Evolutionary conservation across 768 basidiomycete species (phyloP).

Genomic region (Exsudoporus frostii): DNA sequence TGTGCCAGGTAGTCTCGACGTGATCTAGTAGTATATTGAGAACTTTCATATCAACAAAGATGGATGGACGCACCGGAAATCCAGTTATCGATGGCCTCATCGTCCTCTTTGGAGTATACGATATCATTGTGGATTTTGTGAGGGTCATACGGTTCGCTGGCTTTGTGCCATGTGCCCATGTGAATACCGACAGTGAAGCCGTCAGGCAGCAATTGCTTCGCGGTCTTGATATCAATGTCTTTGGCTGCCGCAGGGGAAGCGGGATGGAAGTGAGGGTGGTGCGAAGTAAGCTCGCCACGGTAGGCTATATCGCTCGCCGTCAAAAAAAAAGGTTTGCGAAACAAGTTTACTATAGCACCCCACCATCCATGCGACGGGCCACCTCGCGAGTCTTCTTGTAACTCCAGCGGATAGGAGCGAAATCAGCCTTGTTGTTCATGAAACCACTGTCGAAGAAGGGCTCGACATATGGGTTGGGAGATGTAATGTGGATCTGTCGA

Average conservation of each 20-base stretch:
- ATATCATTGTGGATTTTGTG: slow-evolving; percentile 61
- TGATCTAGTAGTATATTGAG: slow-evolving; percentile 37
- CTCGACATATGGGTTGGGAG: slow-evolving; percentile 57
- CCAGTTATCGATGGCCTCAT: slow-evolving; percentile 72
- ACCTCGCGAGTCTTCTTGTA: slow-evolving; percentile 76
- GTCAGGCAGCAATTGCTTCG: slow-evolving; percentile 57
- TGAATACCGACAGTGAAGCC: slow-evolving; percentile 67
- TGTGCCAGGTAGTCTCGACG: slow-evolving; percentile 79
- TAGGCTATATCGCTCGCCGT: slow-evolving; percentile 40
- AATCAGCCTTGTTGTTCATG: slow-evolving; percentile 78
- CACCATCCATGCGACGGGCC: slow-evolving; percentile 69
- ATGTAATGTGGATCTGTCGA: slow-evolving; percentile 57
- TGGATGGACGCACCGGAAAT: slow-evolving; percentile 35
- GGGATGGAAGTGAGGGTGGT: slow-evolving; percentile 74
- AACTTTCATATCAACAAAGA: background rate
- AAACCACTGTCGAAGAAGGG: slow-evolving; percentile 72
- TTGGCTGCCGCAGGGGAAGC: slow-evolving; percentile 54
- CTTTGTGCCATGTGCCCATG: slow-evolving; percentile 66
- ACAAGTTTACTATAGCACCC: slow-evolving; percentile 3
- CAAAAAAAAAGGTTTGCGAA: background rate
- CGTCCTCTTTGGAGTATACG: slow-evolving; percentile 64
- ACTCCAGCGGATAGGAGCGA: slow-evolving; percentile 72
- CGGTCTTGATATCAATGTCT: slow-evolving; percentile 69
- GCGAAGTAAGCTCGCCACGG: slow-evolving; percentile 70
- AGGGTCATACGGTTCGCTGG: slow-evolving; percentile 51